Percentiles rank a stretch among this genome's conserved stretches.
Conservation (phyloP, 495 filamentous ascomycete species). For the Venustampulla echinocandica region DNA sequence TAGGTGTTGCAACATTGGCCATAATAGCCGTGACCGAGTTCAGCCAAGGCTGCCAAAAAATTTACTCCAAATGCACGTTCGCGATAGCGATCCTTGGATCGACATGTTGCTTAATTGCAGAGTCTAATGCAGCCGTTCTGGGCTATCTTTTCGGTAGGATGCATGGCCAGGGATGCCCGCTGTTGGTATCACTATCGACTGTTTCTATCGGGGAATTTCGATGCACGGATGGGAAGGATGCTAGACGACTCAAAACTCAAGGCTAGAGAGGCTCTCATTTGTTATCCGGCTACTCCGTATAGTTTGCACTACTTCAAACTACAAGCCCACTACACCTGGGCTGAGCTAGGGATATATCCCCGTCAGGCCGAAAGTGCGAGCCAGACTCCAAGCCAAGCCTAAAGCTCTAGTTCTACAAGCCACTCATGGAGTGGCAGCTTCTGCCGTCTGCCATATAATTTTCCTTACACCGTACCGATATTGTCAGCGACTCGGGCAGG, state of each 20-base stretch:
- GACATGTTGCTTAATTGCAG: neutral
- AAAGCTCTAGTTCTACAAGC: too few relatives aligned
- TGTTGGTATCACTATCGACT: slow-evolving; percentile 19
- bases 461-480: too few relatives aligned
- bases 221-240: neutral
- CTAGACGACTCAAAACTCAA: neutral
- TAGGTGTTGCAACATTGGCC: too few relatives aligned
- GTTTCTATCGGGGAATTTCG: slow-evolving; percentile 17
- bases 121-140: neutral
- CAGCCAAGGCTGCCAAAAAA: neutral
- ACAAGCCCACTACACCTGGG: too few relatives aligned
- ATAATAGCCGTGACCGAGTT: neutral
- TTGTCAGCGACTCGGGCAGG: too few relatives aligned
- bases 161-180: slow-evolving; percentile 14
- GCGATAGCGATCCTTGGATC: neutral
- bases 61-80: neutral
- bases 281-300: too few relatives aligned
- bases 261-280: neutral
- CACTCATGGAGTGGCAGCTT: too few relatives aligned
- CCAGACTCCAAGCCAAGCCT: too few relatives aligned
- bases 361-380: too few relatives aligned
- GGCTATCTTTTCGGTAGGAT: slow-evolving; percentile 13
- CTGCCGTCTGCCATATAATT: too few relatives aligned
- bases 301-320: too few relatives aligned
- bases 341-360: too few relatives aligned